Percentiles rank a stretch among this genome's conserved stretches.
phyloP scores from a whole-genome alignment of 345 rosid genomes.

The Salix purpurea region DNA sequence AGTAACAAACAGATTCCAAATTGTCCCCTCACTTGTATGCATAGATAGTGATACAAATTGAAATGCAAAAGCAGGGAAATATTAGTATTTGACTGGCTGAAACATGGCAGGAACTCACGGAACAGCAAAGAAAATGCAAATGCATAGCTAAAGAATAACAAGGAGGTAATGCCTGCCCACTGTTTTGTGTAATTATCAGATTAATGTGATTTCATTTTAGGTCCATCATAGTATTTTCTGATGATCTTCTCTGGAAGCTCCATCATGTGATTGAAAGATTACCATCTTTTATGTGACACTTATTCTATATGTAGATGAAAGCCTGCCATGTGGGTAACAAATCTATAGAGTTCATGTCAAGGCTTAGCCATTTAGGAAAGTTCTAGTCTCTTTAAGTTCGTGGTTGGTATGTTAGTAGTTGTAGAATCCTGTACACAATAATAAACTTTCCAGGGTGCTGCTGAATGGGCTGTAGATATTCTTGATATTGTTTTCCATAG shows the following conservation, averaged over 20 bases:
- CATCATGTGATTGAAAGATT: slow-evolving; percentile 4
- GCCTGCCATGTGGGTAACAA: slow-evolving; percentile 1
- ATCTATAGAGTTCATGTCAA: slow-evolving; percentile 6
- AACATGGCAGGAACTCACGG: slow-evolving; percentile 60
- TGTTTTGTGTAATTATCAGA: slow-evolving; percentile 10
- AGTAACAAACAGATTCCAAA: background rate
- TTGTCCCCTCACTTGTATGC: background rate
- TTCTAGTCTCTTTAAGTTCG: slow-evolving; percentile 3
- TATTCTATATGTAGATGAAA: slow-evolving; percentile 11
- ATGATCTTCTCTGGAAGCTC: background rate
- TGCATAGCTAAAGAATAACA: slow-evolving; percentile 49
- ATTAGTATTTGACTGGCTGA: slow-evolving; percentile 2
- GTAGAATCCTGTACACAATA: slow-evolving; percentile 18
- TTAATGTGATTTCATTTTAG: background rate
- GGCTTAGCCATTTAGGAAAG: slow-evolving; percentile 8
- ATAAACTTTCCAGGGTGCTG: slow-evolving; percentile 8
- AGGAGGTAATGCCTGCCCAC: slow-evolving; percentile 6
- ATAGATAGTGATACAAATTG: background rate
- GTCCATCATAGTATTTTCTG: slow-evolving; percentile 5
- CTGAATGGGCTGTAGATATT: slow-evolving; percentile 4
- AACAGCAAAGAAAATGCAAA: slow-evolving; percentile 62
- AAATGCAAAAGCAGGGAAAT: background rate
- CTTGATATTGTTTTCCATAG: background rate
- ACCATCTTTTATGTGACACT: background rate
- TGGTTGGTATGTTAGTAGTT: slow-evolving; percentile 15